phyloP scores from a whole-genome alignment of 164 flowering plant species.

The Malania oleifera region DNA sequence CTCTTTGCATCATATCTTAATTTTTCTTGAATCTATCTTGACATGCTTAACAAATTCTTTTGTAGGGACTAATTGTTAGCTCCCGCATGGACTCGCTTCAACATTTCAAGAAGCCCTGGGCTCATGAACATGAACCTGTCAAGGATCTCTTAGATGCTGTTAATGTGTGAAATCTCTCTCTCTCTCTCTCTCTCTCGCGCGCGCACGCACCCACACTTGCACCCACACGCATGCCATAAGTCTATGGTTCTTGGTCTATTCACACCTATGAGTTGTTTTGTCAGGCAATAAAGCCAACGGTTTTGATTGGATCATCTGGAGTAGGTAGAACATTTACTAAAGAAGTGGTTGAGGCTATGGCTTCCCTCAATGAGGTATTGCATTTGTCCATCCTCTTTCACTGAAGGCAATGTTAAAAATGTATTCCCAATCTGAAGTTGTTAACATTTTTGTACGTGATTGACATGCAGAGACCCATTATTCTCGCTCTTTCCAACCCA shows the following conservation, averaged over 20 bases:
- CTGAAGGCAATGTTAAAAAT: neutral
- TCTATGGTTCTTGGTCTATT: neutral
- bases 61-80: constrained; percentile 84
- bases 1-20: neutral
- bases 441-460: neutral
- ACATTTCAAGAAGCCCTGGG: constrained; percentile 98
- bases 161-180: constrained; percentile 41
- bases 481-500: constrained; percentile 60
- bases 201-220: no score
- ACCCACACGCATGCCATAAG: no score
- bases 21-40: neutral
- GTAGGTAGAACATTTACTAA: constrained; percentile 52
- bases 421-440: neutral
- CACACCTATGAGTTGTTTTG: neutral
- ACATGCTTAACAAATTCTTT: constrained; percentile 5
- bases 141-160: constrained; percentile 69
- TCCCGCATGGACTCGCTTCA: constrained; percentile 79
- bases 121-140: constrained; percentile 90
- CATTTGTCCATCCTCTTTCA: neutral
- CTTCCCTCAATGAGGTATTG: constrained; percentile 48
- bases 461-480: constrained; percentile 44
- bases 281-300: constrained; percentile 56
- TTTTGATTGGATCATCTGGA: constrained; percentile 63
- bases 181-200: neutral
- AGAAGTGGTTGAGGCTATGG: constrained; percentile 62